Base-by-base conservation (phyloP, 345 rosid genomes). In the Corchorus capsularis region DNA sequence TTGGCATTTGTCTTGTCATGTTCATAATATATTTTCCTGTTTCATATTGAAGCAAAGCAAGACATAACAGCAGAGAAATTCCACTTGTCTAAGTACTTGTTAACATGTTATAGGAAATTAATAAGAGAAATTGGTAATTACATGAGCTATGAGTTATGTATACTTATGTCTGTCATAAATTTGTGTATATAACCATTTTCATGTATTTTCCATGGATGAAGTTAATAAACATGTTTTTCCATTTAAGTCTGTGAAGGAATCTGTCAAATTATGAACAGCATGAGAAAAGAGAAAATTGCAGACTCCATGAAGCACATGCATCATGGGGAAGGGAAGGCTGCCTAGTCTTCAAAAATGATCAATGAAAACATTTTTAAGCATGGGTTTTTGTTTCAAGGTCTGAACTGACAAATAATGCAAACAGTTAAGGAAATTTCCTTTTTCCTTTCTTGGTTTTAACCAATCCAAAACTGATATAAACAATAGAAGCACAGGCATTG, bases 381-480 rank as follows among this genome's bases (percentile, higher is more conserved):
- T 4, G 45, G 47, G 8, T 45, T n/a, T n/a, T n/a, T n/a, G n/a
- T n/a, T 45, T 45, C 62, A 20, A 20, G 9, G 14, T 10, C 20
- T 57, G 35, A 57, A 57, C 35, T 22, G 39, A 60, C 63, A 32
- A 45, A 60, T 27, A 45, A 60, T 27, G 65, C 19, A 16, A 27
- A 61, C 65, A 34, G 64, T 63, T 39, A 39, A 63, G n/a, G 27
- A 13, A 12, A 3, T 1, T 27, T 7, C 20, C 67, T 63, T 39
- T 63, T n/a, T 46, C 17, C 71, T 12, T 64, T 43, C 54, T 20
- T 45, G 70, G 35, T 45, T 64, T 45, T 45, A 46, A 13, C 71
- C 71, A 66, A 45, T 66, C 71, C 54, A 46, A 46, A 20, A 67
- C 71, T 22, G 39, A 20, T 35, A 46, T 46, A 64, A 4, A 66